Percentiles rank a stretch among this genome's conserved stretches.
These are phyloP conservation scores for Allium sativum DNA, from an alignment of 106 monocot species.

Conservation along the genomic window DNA sequence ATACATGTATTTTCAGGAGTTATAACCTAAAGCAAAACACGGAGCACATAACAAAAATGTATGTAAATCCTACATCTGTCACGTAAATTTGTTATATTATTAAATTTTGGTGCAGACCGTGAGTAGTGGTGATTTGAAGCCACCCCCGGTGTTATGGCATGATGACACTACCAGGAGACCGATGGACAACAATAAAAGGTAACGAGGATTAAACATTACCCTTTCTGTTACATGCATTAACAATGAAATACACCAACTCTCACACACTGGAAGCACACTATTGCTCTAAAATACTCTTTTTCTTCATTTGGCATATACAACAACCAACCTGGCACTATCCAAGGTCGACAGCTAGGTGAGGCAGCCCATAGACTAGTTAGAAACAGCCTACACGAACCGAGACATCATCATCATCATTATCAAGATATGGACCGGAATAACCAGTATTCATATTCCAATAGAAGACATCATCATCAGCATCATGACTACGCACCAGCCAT, in stretches of 20 bases:
- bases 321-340: conserved; percentile 47
- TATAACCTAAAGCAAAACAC: too few relatives aligned
- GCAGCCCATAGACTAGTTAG: conserved; percentile 85
- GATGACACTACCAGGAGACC: conserved; percentile 85
- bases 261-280: too few relatives aligned
- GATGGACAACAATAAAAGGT: conserved; percentile 46
- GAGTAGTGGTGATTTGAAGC: conserved; percentile 62
- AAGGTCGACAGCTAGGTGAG: conserved; percentile 73
- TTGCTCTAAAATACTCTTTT: too few relatives aligned
- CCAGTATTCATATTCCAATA: conserved; percentile 17
- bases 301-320: conserved; percentile 45
- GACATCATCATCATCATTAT: conserved; percentile 11
- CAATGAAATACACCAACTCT: too few relatives aligned
- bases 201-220: conserved; percentile 1
- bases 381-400: conserved; percentile 55
- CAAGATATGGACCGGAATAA: conserved; percentile 7
- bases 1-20: too few relatives aligned
- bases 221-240: too few relatives aligned
- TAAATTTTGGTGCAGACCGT: conserved; percentile 43
- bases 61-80: neutral
- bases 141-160: conserved; percentile 91
- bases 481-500: conserved; percentile 1
- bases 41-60: too few relatives aligned
- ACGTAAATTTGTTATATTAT: neutral
- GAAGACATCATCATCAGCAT: conserved; percentile 16